Evolutionary conservation across 495 filamentous ascomycete genomes (phyloP), one percentile per base, ranked within the genome.

Genomic region (Lepidopterella palustris): DNA sequence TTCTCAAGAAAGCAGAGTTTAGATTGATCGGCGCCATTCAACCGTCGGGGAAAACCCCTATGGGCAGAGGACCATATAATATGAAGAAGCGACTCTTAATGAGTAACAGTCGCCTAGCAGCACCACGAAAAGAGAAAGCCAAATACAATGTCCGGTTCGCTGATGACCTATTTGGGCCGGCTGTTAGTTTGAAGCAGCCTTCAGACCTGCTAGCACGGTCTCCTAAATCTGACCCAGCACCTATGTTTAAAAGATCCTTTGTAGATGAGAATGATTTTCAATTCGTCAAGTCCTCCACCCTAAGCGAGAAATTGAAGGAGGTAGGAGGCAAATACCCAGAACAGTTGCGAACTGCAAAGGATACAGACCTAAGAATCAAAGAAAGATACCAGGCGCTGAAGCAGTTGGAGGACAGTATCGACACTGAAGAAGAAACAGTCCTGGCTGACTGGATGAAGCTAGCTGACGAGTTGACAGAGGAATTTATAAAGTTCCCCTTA

Each of bases 401-500:
- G 26, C 20, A 50, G 23, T 64, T 87, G 11, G 74, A 78, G 23
- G 75, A 77, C 3, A 67, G 66, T 0, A 75, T 83, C 23, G 73
- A 79, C 61, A 70, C 70, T 10, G 84, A 84, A 0, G 76, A 83
- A 50, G 51, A 69, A 2, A 72, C 79, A 48, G 81, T 83, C 13
- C 77, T 73, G 20, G 74, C 77, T 21, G 78, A 82, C 25, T 95
- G 90, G 87, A 83, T 93, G 71, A 77, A 84, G 63, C 84, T 84
- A 29, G 88, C 88, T 0, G 81, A 83, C 66, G 79, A 81, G 49
- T 76, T 96, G 25, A 78, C 89, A 20, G 81, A 89, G 62, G 88
- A 90, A 55, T 97, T 97, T 70, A 79, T 85, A 35, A 80, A 82
- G 10, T 87, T 85, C 57, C 86, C 84, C 59, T 76, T 81, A 5